Evolutionary conservation across 768 basidiomycete genomes (phyloP).

Genomic region (Lactifluus pinguis): DNA sequence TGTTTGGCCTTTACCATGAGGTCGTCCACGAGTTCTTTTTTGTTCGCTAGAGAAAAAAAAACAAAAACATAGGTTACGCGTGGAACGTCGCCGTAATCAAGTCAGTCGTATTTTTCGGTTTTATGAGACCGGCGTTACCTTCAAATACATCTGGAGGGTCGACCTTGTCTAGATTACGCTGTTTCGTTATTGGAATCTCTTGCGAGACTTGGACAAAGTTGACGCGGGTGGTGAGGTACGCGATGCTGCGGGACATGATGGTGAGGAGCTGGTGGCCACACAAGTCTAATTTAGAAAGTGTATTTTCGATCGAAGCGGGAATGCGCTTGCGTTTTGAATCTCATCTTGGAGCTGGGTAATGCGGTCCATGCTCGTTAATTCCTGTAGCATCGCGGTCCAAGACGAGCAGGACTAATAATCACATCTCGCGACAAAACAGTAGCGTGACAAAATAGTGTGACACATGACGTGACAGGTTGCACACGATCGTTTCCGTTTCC

Average conservation of each 20-base stretch:
- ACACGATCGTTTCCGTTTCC: too few relatives aligned
- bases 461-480: neutral
- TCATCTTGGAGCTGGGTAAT: slow-evolving; percentile 94
- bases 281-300: neutral
- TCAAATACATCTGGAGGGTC: slow-evolving; percentile 69
- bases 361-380: slow-evolving; percentile 90
- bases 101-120: neutral
- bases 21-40: slow-evolving; percentile 76
- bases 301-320: neutral
- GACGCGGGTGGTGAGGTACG: slow-evolving; percentile 68
- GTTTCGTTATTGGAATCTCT: slow-evolving; percentile 79
- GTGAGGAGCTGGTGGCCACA: slow-evolving; percentile 58
- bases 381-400: slow-evolving; percentile 80
- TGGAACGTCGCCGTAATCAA: neutral
- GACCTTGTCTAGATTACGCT: slow-evolving; percentile 60
- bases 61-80: too few relatives aligned
- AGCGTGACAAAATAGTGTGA: slow-evolving; percentile 1
- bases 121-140: slow-evolving; percentile 33
- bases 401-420: neutral
- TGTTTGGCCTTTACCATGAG: slow-evolving; percentile 84
- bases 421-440: neutral
- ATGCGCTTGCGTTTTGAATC: slow-evolving; percentile 63
- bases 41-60: slow-evolving; percentile 46
- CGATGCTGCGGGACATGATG: slow-evolving; percentile 79
- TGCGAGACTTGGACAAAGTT: slow-evolving; percentile 71